Evolutionary conservation across 2,329 filamentous ascomycete species (phyloP).

Genomic region (Xylariaceae sp.): DNA sequence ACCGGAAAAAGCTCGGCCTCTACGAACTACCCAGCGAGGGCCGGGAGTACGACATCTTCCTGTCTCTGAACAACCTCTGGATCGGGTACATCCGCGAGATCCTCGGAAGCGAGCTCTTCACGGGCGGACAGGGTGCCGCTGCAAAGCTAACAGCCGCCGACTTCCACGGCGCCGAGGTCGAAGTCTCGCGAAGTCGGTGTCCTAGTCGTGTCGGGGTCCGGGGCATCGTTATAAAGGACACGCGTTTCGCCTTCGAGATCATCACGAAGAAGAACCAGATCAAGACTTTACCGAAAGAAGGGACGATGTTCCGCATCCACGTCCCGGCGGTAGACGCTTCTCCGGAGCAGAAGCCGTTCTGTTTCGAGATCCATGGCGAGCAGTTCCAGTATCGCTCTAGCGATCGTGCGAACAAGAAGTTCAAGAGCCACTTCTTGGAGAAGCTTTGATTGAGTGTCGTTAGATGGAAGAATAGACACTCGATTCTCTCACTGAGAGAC

Average conservation of each 20-base stretch:
- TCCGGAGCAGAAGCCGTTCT: constrained; percentile 39
- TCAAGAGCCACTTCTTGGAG: constrained; percentile 75
- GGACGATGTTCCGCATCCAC: constrained; percentile 75
- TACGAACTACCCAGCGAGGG: constrained; percentile 67
- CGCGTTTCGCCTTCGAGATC: constrained; percentile 79
- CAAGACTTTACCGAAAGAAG: constrained; percentile 84
- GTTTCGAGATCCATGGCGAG: constrained; percentile 82
- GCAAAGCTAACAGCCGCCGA: constrained; percentile 80
- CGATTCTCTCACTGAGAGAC: too few species aligned
- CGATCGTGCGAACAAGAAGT: constrained; percentile 86
- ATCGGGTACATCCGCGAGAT: constrained; percentile 78
- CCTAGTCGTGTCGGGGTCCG: constrained; percentile 73
- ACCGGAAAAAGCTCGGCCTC: constrained; percentile 67
- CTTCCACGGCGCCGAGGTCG: constrained; percentile 78
- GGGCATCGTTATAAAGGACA: constrained; percentile 86
- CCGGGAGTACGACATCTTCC: constrained; percentile 69
- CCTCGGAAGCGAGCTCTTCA: constrained; percentile 56
- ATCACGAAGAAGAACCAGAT: constrained; percentile 65
- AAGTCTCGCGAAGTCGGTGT: constrained; percentile 78
- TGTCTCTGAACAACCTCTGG: constrained; percentile 75
- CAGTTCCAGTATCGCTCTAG: constrained; percentile 79
- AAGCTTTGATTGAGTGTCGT: constrained; percentile 48
- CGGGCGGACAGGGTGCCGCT: constrained; percentile 54
- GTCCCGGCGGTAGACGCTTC: constrained; percentile 43
- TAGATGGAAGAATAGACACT: too few species aligned